Conservation (phyloP, 2,329 filamentous ascomycete species). For the Alternaria triticimaculans region DNA sequence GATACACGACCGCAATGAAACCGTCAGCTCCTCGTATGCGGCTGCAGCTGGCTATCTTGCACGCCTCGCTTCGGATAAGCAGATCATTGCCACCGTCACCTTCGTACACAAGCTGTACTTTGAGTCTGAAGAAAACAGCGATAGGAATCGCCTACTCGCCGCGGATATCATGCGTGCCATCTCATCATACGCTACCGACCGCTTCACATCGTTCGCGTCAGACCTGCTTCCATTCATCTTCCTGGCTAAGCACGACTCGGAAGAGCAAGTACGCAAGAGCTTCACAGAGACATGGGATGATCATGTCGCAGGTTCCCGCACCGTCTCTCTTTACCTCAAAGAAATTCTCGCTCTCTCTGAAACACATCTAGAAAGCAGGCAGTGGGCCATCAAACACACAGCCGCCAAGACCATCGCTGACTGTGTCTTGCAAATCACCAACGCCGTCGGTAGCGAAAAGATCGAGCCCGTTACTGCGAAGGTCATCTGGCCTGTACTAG, state of each 20-base stretch:
- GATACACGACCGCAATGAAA: slow-evolving; percentile 89
- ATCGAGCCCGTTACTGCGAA: slow-evolving; percentile 67
- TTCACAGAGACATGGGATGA: slow-evolving; percentile 89
- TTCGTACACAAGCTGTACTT: slow-evolving; percentile 77
- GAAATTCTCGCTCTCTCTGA: slow-evolving; percentile 78
- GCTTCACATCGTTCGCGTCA: slow-evolving; percentile 78
- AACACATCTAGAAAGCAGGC: slow-evolving; percentile 74
- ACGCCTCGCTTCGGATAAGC: slow-evolving; percentile 65
- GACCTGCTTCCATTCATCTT: slow-evolving; percentile 86
- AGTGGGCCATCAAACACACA: slow-evolving; percentile 91
- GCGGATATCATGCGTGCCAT: slow-evolving; percentile 84
- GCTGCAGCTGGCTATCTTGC: slow-evolving; percentile 85
- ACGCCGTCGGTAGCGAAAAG: slow-evolving; percentile 62
- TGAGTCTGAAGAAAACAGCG: slow-evolving; percentile 76
- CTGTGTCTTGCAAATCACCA: slow-evolving; percentile 68
- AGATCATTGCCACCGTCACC: slow-evolving; percentile 61
- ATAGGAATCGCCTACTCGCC: slow-evolving; percentile 74
- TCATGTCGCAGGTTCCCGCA: slow-evolving; percentile 83
- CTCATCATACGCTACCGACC: slow-evolving; percentile 86
- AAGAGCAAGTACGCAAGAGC: slow-evolving; percentile 78
- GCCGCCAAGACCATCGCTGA: slow-evolving; percentile 82
- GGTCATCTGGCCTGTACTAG: slow-evolving; percentile 80
- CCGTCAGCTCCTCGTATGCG: slow-evolving; percentile 88
- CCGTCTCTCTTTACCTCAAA: slow-evolving; percentile 80
- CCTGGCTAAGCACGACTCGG: slow-evolving; percentile 82